A percentile compares a stretch with the other conserved stretches of the same genome.
phyloP scores from a whole-genome alignment of 2,329 filamentous ascomycete genomes.

The Phialophora verrucosa region DNA sequence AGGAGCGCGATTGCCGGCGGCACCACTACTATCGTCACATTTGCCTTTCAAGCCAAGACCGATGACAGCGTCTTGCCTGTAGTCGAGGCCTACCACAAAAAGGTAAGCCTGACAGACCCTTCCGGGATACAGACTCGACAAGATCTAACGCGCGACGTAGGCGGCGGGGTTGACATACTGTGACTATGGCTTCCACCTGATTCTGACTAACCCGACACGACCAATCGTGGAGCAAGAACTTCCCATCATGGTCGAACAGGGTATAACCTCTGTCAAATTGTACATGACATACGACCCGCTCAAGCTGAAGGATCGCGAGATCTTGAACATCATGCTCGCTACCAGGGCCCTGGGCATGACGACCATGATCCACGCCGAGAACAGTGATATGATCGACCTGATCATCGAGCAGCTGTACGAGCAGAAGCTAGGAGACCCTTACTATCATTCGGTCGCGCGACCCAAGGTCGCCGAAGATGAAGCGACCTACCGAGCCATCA shows the following conservation, averaged over 20 bases:
- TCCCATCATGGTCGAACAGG: constrained; percentile 46
- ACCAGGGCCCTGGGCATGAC: constrained; percentile 50
- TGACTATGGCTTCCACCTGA: constrained; percentile 61
- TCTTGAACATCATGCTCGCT: constrained; percentile 51
- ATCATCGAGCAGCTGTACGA: constrained; percentile 32
- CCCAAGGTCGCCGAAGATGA: constrained; percentile 52
- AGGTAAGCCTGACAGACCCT: constrained; percentile 50
- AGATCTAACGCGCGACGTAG: constrained; percentile 52
- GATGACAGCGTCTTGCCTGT: constrained; percentile 55
- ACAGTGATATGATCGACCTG: constrained; percentile 51
- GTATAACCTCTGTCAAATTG: constrained; percentile 53
- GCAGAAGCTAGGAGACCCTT: constrained; percentile 39
- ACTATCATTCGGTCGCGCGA: constrained; percentile 50
- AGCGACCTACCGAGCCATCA: constrained; percentile 56
- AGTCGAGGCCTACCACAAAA: constrained; percentile 54
- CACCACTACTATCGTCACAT: constrained; percentile 64
- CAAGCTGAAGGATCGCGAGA: constrained; percentile 49
- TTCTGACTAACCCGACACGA: constrained; percentile 42
- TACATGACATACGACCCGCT: constrained; percentile 56
- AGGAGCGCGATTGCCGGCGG: constrained; percentile 63
- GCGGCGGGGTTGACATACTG: constrained; percentile 50
- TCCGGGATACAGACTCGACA: constrained; percentile 48
- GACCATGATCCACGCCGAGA: constrained; percentile 57
- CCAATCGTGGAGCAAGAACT: constrained; percentile 52
- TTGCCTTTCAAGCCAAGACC: constrained; percentile 59